Conservation (phyloP, 148 eudicot genomes). For the Vaccinium vitisidaea region DNA sequence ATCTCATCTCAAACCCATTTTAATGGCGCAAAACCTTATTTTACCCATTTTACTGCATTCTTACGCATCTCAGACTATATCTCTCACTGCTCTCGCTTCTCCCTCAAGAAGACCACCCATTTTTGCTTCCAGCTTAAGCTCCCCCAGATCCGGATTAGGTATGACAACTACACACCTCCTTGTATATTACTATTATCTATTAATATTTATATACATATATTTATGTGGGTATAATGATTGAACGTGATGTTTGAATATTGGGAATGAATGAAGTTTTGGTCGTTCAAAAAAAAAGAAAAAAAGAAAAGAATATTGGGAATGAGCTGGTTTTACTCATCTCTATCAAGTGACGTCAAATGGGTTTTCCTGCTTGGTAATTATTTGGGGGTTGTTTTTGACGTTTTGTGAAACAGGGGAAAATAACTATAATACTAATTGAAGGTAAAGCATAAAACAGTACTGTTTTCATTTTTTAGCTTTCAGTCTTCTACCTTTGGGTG, state of each 20-base stretch:
- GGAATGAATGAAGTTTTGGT: background rate
- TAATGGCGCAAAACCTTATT: conserved; percentile 24
- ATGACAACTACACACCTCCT: conserved; percentile 30
- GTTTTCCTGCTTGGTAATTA: conserved; percentile 15
- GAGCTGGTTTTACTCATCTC: background rate
- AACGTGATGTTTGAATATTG: conserved; percentile 13
- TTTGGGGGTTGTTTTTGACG: conserved; percentile 17
- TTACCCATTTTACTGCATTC: conserved; percentile 20
- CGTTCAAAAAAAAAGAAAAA: too few species aligned
- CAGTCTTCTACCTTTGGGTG: conserved; percentile 14
- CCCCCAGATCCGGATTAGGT: conserved; percentile 42
- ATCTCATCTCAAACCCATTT: background rate
- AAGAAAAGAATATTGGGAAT: too few species aligned
- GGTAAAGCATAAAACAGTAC: background rate
- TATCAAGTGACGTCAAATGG: conserved; percentile 16
- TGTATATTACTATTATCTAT: background rate
- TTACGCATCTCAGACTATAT: conserved; percentile 15
- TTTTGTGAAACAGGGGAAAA: conserved; percentile 15
- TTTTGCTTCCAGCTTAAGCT: conserved; percentile 31
- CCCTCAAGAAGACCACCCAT: background rate
- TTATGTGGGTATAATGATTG: conserved; percentile 1
- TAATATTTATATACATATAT: background rate
- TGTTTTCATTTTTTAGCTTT: conserved; percentile 7
- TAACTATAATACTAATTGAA: background rate
- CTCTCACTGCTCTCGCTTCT: conserved; percentile 5